Base-by-base conservation (phyloP, 352 stramenopile species). In the Hyphochytrium catenoides region DNA sequence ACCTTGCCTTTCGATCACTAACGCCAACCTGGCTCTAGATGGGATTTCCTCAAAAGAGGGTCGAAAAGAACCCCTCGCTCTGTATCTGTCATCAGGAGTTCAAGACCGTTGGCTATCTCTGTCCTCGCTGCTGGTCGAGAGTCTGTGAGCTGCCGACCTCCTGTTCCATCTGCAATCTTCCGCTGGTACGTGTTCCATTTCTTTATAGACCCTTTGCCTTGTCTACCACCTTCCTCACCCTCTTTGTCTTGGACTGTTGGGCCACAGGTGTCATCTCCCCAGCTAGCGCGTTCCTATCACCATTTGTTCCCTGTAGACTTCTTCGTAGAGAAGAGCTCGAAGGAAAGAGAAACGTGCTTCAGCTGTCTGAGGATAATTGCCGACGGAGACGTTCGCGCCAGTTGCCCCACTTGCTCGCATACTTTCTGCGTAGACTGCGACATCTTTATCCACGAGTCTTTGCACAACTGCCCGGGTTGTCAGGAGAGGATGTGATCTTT, bases 401-500 rank as follows among this genome's bases (percentile, higher is more conserved):
- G 62, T 34, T 98, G 90, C 49, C 66, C 68, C 0, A 59, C 72
- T 33, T 98, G 90, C 47, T 33, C 58, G 4, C 76, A 84, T 46
- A 32, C 68, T 8, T 96, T 96, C 57, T 98, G 88, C 55, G 74
- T 71, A 24, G 79, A 95, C 55, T 98, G 90, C 46, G 88, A 97
- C 60, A 62, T 91, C 21, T 97, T 92, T 59, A 76, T 98, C 45
- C 87, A 97, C 55, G 86, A 96, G 51, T 92, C 78, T 34, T 59
- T 97, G 40, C 90, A 98, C 59, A 97, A 97, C 48, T 98, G 90
- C 53, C 90, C 90, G 20, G 84, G 85, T 11, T 98, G 90, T 48
- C 61, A 61, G 30, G 19, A 38, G 14, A 3, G 15, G 5, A 34
- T 29, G 34, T 5, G n/a, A 8, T 27, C 34, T 4, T 39, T 26